Evolutionary conservation across 2,329 filamentous ascomycete genomes (phyloP), one percentile per base, ranked within the genome.

Genomic region (Fusarium humuli): DNA sequence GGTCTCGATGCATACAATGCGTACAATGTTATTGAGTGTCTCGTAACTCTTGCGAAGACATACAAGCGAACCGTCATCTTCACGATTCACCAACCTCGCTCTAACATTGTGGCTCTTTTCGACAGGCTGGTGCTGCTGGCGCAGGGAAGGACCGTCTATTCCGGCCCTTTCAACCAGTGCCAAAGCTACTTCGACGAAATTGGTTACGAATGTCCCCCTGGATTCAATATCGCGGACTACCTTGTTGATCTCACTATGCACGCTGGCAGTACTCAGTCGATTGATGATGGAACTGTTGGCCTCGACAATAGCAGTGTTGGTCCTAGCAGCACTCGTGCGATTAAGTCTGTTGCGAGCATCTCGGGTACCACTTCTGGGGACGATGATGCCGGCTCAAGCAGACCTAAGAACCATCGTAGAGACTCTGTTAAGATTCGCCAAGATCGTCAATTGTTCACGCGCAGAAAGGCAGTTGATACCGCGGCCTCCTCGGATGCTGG

Each of bases 221-320:
- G 97, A 4, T 99, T 98, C 87, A 99, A 99, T 76, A 98, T 99
- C 80, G 96, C 96, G 6, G 96, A 99, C 79, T 99, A 98, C 77
- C 88, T 99, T 7, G 94, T 99, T 30, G 96, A 99, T 78, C 86
- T 99, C 42, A 98, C 96, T 0, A 98, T 99, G 95, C 96, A 99
- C 78, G 94, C 94, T 25, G 89, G 92, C 62, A 85, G 86, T 46
- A 87, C 84, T 22, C 83, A 86, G 9, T 82, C 88, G 5, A 34
- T 77, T 27, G 87, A 91, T 34, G 88, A 91, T 58, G 87, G 87
- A 16, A 79, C 83, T 12, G 63, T 85, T 40, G 77, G 81, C 8
- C 75, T 83, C 10, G 91, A 92, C 69, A 87, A 85, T 5, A 83
- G 87, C 3, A 91, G 89, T 69, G 90, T 93, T 22, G 91, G 93